Percentiles rank a stretch among this genome's conserved stretches.
Conservation (phyloP, 495 filamentous ascomycete species). For the Bathelium albidoporum region DNA sequence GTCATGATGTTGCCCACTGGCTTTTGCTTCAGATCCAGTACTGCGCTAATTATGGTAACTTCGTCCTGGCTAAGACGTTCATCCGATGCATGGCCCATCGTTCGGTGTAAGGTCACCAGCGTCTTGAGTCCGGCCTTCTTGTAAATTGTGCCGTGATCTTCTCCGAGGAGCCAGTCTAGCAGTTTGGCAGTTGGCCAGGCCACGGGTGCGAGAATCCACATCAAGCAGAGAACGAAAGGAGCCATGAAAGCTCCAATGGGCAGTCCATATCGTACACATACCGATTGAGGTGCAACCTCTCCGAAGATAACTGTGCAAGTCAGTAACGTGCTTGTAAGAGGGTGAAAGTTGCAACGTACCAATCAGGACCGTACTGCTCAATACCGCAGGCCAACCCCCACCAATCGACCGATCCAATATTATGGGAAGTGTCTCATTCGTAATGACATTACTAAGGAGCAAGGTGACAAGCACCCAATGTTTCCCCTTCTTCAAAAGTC, state of each 20-base stretch:
- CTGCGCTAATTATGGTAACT: constrained; percentile 95
- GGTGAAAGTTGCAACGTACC: constrained; percentile 44
- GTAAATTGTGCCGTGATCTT: constrained; percentile 90
- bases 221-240: constrained; percentile 74
- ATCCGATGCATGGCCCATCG: constrained; percentile 65
- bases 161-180: constrained; percentile 75
- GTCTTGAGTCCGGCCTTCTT: constrained; percentile 91
- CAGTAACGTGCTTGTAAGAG: constrained; percentile 19
- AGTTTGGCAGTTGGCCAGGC: constrained; percentile 87
- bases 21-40: constrained; percentile 93
- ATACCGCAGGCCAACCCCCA: constrained; percentile 86
- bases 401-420: constrained; percentile 88
- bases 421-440: constrained; percentile 93
- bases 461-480: constrained; percentile 99
- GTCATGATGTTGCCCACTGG: constrained; percentile 94
- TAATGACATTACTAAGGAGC: constrained; percentile 91
- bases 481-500: constrained; percentile 76
- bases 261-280: constrained; percentile 92
- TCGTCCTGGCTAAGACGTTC: constrained; percentile 94
- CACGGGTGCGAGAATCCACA: constrained; percentile 81
- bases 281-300: constrained; percentile 87
- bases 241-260: constrained; percentile 95
- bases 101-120: constrained; percentile 86
- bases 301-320: constrained; percentile 80
- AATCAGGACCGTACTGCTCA: constrained; percentile 86